A percentile compares a stretch with the other conserved stretches of the same genome.
Evolutionary conservation across 2,329 filamentous ascomycete species (phyloP).

Genomic region (Neofusicoccum sp.): DNA sequence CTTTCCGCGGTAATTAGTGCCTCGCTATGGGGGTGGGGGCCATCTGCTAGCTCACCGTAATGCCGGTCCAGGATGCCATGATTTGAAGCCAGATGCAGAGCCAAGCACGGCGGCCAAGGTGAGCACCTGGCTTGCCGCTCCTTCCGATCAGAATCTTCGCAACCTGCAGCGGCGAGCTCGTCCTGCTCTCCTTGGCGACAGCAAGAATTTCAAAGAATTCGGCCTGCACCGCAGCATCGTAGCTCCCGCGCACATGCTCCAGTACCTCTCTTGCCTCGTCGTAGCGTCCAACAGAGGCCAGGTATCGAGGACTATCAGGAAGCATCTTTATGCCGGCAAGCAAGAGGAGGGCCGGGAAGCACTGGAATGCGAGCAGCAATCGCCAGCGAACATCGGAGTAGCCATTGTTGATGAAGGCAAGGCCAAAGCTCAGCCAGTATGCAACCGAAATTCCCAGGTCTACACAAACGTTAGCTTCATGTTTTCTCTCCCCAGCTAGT

Average conservation of each 20-base stretch:
- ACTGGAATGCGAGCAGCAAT: constrained; percentile 38
- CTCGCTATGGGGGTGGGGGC: neutral
- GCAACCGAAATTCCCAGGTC: constrained; percentile 46
- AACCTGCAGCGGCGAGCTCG: constrained; percentile 40
- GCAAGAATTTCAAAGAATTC: constrained; percentile 38
- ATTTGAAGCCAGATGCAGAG: constrained; percentile 47
- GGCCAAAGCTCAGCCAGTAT: constrained; percentile 27
- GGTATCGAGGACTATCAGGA: constrained; percentile 46
- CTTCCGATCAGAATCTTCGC: constrained; percentile 37
- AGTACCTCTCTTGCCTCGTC: constrained; percentile 33
- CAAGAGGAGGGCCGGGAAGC: constrained; percentile 43
- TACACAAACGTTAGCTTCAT: neutral
- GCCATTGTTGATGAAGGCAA: constrained; percentile 24
- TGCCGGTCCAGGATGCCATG: constrained; percentile 47
- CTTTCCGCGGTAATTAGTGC: neutral
- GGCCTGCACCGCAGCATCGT: constrained; percentile 26
- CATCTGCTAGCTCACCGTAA: constrained; percentile 28
- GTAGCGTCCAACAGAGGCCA: constrained; percentile 25
- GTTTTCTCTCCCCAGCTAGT: neutral
- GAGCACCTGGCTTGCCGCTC: constrained; percentile 30
- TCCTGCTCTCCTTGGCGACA: constrained; percentile 30
- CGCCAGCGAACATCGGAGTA: constrained; percentile 27
- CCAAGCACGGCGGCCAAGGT: constrained; percentile 43
- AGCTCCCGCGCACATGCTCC: constrained; percentile 31
- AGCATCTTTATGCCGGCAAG: constrained; percentile 41